These are phyloP conservation scores for Ceratobasidium sp. DNA, from an alignment of 1,284 basidiomycete genomes.

Conservation along the genomic window DNA sequence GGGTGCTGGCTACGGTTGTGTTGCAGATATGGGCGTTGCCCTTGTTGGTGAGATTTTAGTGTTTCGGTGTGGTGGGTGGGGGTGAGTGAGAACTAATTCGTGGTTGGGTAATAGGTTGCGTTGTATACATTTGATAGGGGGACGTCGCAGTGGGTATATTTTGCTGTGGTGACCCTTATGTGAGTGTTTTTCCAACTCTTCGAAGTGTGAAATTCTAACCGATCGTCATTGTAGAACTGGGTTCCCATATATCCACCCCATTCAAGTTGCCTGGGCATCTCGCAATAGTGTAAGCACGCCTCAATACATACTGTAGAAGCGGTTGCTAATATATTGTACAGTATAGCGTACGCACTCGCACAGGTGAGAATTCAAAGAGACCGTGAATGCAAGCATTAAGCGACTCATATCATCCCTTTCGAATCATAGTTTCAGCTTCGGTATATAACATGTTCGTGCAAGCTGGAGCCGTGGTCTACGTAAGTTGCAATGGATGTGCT, in stretches of 20 bases:
- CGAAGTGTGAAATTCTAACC: not conserved
- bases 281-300: slow-evolving; percentile 16
- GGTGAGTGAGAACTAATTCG: not conserved
- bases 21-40: slow-evolving; percentile 40
- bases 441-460: slow-evolving; percentile 36
- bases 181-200: not conserved
- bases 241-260: slow-evolving; percentile 31
- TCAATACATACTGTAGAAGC: not conserved
- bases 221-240: not conserved
- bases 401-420: not conserved
- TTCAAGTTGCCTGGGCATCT: slow-evolving; percentile 28
- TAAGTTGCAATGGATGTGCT: not conserved
- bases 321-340: not conserved
- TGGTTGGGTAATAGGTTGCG: slow-evolving; percentile 1
- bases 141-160: slow-evolving; percentile 37
- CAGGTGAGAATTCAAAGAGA: not conserved
- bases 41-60: slow-evolving; percentile 17
- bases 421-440: slow-evolving; percentile 20
- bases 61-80: not conserved
- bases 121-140: slow-evolving; percentile 20
- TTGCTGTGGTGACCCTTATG: slow-evolving; percentile 32
- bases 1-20: slow-evolving; percentile 18
- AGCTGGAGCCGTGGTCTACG: slow-evolving; percentile 24
- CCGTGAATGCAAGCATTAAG: not conserved
- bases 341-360: slow-evolving; percentile 36